These are phyloP conservation scores for Dichomitus squalens DNA, from an alignment of 1,284 basidiomycete genomes.

Conservation along the genomic window DNA sequence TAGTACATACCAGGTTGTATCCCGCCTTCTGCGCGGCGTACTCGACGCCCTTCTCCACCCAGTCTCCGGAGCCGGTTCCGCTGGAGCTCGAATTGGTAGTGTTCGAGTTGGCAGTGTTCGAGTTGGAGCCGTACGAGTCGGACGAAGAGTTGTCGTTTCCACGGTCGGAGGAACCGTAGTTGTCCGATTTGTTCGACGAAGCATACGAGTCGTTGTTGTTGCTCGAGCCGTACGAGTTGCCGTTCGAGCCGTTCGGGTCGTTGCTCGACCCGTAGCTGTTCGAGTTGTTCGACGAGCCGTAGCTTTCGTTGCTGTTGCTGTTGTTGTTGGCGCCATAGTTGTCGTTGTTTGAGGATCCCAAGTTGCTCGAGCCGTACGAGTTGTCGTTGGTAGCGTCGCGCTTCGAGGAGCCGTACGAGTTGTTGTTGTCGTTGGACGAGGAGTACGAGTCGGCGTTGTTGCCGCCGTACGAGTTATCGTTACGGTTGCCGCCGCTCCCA, in stretches of 20 bases:
- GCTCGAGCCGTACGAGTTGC: conserved; percentile 25
- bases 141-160: no score
- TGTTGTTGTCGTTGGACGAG: conserved; percentile 5
- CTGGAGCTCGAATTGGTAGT: conserved; percentile 20
- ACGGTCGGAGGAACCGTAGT: background rate
- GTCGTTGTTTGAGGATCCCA: background rate
- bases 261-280: conserved; percentile 21
- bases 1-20: conserved; percentile 45
- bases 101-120: conserved; percentile 20
- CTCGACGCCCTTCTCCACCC: conserved; percentile 43
- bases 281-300: background rate
- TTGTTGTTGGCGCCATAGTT: conserved; percentile 24
- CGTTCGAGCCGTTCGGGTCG: conserved; percentile 25
- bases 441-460: no score
- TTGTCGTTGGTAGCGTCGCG: conserved; percentile 6
- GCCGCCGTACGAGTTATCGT: conserved; percentile 13
- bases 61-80: conserved; percentile 32
- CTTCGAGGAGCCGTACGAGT: conserved; percentile 1
- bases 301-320: conserved; percentile 6
- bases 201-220: conserved; percentile 6
- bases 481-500: no score
- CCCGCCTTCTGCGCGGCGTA: conserved; percentile 46
- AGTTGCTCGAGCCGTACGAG: conserved; percentile 19
- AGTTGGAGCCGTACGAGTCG: background rate
- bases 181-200: background rate